Evolutionary conservation across 73 alveolate genomes (phyloP).

Genomic region (Stentor roeselii): DNA sequence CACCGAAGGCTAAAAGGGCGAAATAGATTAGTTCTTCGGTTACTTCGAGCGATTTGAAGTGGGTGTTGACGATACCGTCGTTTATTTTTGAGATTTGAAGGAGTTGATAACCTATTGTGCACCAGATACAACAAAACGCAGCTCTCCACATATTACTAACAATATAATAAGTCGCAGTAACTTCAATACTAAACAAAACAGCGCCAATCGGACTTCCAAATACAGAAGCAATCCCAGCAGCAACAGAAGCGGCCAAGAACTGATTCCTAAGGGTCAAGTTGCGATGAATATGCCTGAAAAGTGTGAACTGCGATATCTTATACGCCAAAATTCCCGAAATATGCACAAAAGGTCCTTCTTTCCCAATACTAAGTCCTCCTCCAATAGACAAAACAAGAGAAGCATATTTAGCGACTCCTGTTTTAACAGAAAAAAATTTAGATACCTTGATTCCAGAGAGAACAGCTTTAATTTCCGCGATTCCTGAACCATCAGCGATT

Average conservation of each 20-base stretch:
- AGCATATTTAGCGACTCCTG: slow-evolving; percentile 72
- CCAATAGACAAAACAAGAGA: slow-evolving; percentile 71
- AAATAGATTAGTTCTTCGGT: slow-evolving; percentile 4
- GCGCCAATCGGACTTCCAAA: slow-evolving; percentile 82
- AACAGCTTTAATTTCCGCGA: slow-evolving; percentile 90
- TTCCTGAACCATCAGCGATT: slow-evolving; percentile 95
- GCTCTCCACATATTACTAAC: slow-evolving; percentile 77
- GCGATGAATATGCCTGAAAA: slow-evolving; percentile 2
- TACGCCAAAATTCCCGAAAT: slow-evolving; percentile 76
- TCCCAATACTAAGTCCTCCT: slow-evolving; percentile 89
- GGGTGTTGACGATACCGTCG: slow-evolving; percentile 35
- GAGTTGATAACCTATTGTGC: slow-evolving; percentile 47
- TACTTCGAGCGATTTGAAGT: slow-evolving; percentile 5
- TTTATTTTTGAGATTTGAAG: slow-evolving; percentile 37
- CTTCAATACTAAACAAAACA: slow-evolving; percentile 74
- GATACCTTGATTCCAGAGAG: slow-evolving; percentile 82
- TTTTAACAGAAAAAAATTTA: slow-evolving; percentile 66
- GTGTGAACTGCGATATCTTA: slow-evolving; percentile 36
- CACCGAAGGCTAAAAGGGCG: neutral
- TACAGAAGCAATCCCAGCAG: slow-evolving; percentile 78
- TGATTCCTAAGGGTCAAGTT: slow-evolving; percentile 42
- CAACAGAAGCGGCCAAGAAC: slow-evolving; percentile 70
- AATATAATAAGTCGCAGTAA: slow-evolving; percentile 79
- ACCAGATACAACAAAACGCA: slow-evolving; percentile 61
- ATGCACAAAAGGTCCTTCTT: slow-evolving; percentile 93